A percentile compares a stretch with the other conserved stretches of the same genome.
Conservation (phyloP, 768 basidiomycete species). For the Mycena kentingensis region DNA sequence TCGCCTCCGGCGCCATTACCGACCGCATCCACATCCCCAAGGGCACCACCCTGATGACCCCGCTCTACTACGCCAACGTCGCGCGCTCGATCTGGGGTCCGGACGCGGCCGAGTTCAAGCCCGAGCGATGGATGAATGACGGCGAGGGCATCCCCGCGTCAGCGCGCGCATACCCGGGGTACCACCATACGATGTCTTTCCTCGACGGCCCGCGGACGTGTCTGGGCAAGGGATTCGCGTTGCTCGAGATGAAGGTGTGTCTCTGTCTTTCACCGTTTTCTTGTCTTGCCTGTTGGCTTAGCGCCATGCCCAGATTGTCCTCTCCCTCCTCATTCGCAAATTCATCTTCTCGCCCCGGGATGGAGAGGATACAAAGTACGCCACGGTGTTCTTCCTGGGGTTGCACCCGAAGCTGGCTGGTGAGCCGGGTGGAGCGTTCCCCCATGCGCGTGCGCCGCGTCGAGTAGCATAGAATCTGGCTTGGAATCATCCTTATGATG, state of each 20-base stretch:
- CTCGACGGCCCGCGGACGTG: conserved; percentile 32
- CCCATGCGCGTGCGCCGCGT: conserved; percentile 27
- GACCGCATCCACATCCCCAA: conserved; percentile 12
- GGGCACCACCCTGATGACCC: conserved; percentile 19
- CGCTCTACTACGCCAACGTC: conserved; percentile 24
- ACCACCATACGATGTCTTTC: conserved; percentile 31
- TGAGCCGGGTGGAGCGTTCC: conserved; percentile 21
- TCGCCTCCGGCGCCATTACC: conserved; percentile 9
- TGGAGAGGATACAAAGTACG: conserved; percentile 5
- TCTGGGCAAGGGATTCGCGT: conserved; percentile 30
- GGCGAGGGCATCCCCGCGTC: conserved; percentile 1
- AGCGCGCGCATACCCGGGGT: conserved; percentile 27
- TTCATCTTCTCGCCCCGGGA: conserved; percentile 1
- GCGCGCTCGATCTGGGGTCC: conserved; percentile 30
- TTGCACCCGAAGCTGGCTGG: conserved; percentile 26
- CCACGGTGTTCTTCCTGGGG: background rate
- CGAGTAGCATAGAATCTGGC: conserved; percentile 19
- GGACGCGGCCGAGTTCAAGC: too few species aligned
- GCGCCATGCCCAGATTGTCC: background rate
- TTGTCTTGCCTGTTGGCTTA: background rate
- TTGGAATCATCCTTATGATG: too few species aligned
- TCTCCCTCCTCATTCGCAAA: conserved; percentile 3
- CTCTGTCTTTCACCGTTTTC: background rate
- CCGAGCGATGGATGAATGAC: conserved; percentile 25
- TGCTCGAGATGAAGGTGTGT: conserved; percentile 30